These are phyloP conservation scores for Plasmodium malariae DNA, from an alignment of 169 alveolate species.

Conservation along the genomic window DNA sequence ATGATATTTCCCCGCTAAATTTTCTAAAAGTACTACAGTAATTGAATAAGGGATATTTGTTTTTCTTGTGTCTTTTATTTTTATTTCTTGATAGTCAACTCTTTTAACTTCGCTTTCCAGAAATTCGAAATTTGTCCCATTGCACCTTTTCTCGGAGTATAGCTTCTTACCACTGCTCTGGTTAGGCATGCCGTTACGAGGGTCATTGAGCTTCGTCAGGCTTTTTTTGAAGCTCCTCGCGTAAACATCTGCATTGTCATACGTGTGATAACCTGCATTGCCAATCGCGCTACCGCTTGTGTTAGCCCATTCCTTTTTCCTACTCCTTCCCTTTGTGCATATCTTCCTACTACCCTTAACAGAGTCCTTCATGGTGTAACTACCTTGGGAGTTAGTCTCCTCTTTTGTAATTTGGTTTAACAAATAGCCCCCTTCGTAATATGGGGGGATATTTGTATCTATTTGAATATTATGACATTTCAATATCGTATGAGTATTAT, in stretches of 20 bases:
- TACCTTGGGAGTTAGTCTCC: too few relatives aligned
- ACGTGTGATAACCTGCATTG: neutral
- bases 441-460: constrained; percentile 24
- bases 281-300: neutral
- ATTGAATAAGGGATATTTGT: constrained; percentile 78
- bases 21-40: constrained; percentile 83
- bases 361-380: too few relatives aligned
- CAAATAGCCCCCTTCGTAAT: neutral
- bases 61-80: constrained; percentile 44
- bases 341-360: too few relatives aligned
- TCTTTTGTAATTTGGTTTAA: neutral
- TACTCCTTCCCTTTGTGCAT: neutral
- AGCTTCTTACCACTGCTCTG: constrained; percentile 26
- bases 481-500: constrained; percentile 68
- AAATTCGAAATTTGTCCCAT: constrained; percentile 66
- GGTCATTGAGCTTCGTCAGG: too few relatives aligned
- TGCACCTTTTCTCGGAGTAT: constrained; percentile 59
- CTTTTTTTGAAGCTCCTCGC: too few relatives aligned
- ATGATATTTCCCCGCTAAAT: constrained; percentile 80
- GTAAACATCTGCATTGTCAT: too few relatives aligned
- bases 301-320: neutral
- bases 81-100: constrained; percentile 82
- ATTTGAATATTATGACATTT: constrained; percentile 48
- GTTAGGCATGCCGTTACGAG: too few relatives aligned
- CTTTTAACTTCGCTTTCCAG: constrained; percentile 69